Evolutionary conservation across 2,329 filamentous ascomycete genomes (phyloP).

Genomic region (Stachybotrys echinatus): DNA sequence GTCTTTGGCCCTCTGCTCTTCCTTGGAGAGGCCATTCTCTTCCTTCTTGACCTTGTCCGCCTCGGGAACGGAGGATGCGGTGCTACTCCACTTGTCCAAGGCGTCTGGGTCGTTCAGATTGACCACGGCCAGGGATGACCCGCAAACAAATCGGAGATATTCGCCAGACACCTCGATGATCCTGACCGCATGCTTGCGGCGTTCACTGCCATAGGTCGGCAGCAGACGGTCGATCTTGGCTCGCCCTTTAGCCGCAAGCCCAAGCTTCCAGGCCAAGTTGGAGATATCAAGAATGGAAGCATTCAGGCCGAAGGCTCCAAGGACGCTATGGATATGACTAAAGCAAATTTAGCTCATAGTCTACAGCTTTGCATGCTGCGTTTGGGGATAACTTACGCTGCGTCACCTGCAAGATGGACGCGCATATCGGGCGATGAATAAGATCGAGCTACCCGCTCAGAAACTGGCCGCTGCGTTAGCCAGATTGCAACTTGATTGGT

Average conservation of each 20-base stretch:
- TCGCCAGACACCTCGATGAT: slow-evolving; percentile 5
- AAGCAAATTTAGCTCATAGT: background rate
- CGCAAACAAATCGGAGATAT: slow-evolving; percentile 14
- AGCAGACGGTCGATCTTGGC: slow-evolving; percentile 16
- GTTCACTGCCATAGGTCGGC: slow-evolving; percentile 23
- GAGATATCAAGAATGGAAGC: slow-evolving; percentile 26
- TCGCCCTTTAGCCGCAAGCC: slow-evolving; percentile 14
- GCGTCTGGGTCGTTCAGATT: slow-evolving; percentile 10
- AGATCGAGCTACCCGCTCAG: slow-evolving; percentile 23
- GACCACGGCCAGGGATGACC: slow-evolving; percentile 12
- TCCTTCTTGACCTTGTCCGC: background rate
- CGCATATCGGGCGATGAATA: slow-evolving; percentile 22
- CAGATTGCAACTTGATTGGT: background rate
- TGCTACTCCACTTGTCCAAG: background rate
- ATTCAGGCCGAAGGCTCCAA: slow-evolving; percentile 30
- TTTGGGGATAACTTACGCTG: slow-evolving; percentile 16
- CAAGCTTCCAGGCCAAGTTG: slow-evolving; percentile 29
- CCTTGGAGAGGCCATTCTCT: background rate
- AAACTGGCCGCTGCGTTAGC: slow-evolving; percentile 11
- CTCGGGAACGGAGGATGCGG: background rate
- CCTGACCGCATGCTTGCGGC: slow-evolving; percentile 12
- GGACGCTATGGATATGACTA: slow-evolving; percentile 26
- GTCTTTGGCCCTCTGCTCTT: background rate
- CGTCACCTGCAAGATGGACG: slow-evolving; percentile 24
- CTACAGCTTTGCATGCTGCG: background rate